These are phyloP conservation scores for Exophiala calicioides DNA, from an alignment of 2,329 filamentous ascomycete genomes.

Conservation along the genomic window DNA sequence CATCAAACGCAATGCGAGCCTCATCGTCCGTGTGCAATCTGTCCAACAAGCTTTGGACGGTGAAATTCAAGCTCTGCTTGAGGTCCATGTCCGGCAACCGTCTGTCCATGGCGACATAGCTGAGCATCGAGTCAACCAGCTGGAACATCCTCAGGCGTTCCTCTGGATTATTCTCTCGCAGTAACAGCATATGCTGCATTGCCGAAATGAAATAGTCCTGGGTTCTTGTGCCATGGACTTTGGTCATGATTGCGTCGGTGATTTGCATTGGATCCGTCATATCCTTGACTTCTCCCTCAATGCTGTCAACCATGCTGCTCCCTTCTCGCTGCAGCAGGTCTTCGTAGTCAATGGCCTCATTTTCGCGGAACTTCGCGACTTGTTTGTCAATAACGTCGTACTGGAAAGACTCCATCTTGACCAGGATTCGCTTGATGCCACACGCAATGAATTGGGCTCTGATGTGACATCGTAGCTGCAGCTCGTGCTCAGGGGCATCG, in stretches of 20 bases:
- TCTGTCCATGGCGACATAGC: constrained; percentile 97
- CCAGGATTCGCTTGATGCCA: constrained; percentile 89
- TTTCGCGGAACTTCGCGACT: constrained; percentile 86
- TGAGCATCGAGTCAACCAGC: constrained; percentile 97
- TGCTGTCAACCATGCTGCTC: constrained; percentile 83
- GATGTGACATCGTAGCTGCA: constrained; percentile 90
- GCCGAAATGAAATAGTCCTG: constrained; percentile 96
- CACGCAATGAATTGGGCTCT: constrained; percentile 94
- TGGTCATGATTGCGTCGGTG: constrained; percentile 85
- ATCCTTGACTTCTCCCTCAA: constrained; percentile 85
- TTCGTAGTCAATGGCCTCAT: constrained; percentile 97
- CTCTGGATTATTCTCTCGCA: constrained; percentile 87
- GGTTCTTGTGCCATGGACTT: constrained; percentile 77
- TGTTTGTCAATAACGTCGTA: constrained; percentile 99
- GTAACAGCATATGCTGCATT: constrained; percentile 90
- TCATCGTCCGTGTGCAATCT: constrained; percentile 96
- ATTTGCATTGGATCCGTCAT: constrained; percentile 92
- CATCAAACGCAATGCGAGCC: constrained; percentile 86
- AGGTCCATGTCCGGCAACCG: constrained; percentile 94
- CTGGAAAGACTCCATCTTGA: constrained; percentile 97
- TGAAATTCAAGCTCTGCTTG: constrained; percentile 96
- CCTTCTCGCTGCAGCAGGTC: constrained; percentile 91
- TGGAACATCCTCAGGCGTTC: constrained; percentile 95
- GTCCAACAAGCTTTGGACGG: constrained; percentile 90
- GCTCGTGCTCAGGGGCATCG: constrained; percentile 82